These are phyloP conservation scores for Erythrophleum ivorense DNA, from an alignment of 331 rosid genomes.

Conservation along the genomic window DNA sequence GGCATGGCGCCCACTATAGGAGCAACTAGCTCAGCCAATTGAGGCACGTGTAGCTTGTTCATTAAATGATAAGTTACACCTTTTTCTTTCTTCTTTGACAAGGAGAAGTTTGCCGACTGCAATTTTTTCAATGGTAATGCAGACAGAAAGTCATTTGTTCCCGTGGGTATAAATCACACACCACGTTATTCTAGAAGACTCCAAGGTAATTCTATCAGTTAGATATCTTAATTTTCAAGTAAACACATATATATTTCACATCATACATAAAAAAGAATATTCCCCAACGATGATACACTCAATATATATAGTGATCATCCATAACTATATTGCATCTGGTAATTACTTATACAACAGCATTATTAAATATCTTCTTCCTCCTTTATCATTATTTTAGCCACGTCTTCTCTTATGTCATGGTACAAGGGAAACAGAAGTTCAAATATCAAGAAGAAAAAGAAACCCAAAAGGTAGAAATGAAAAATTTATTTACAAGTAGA, in stretches of 20 bases:
- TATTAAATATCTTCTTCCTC: background rate
- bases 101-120: background rate
- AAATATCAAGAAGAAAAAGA: background rate
- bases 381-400: background rate
- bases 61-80: too few species aligned
- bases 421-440: background rate
- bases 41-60: too few species aligned
- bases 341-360: background rate
- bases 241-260: background rate
- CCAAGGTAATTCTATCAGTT: background rate
- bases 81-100: too few species aligned
- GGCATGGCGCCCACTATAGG: background rate
- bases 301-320: background rate
- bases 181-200: background rate
- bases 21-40: too few species aligned
- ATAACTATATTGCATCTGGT: background rate
- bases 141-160: background rate
- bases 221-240: background rate
- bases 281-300: too few species aligned
- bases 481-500: too few species aligned
- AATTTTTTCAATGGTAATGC: background rate
- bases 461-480: too few species aligned
- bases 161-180: too few species aligned
- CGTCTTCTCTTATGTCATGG: background rate
- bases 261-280: too few species aligned